Conservation (phyloP, 2,329 filamentous ascomycete genomes). For the Penicillium decumbens region DNA sequence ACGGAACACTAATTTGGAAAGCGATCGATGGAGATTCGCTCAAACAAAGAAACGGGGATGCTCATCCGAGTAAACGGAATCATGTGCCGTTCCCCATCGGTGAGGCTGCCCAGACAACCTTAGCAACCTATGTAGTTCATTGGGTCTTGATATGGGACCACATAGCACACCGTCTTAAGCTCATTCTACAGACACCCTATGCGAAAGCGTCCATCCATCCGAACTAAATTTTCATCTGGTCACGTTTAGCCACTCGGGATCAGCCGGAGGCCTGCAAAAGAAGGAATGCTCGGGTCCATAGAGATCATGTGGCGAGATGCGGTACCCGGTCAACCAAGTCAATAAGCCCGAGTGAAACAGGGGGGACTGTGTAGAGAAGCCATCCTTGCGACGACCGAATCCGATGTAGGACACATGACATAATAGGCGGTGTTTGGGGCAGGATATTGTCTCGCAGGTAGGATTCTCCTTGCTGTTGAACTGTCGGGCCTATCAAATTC, state of each 20-base stretch:
- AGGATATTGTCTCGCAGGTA: conserved; percentile 5
- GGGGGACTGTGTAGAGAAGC: background rate
- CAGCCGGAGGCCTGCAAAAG: conserved; percentile 7
- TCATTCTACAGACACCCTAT: conserved; percentile 7
- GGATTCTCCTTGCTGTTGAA: conserved; percentile 19
- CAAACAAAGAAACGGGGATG: background rate
- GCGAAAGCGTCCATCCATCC: conserved; percentile 20
- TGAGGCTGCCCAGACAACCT: background rate
- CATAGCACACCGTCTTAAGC: conserved; percentile 11
- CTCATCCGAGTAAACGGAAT: background rate
- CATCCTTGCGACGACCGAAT: conserved; percentile 8
- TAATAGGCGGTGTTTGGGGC: conserved; percentile 8
- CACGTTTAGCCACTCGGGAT: conserved; percentile 1
- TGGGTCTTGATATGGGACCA: background rate
- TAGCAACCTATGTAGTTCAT: background rate
- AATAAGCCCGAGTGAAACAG: conserved; percentile 11
- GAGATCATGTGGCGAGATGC: conserved; percentile 18
- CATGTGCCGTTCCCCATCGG: background rate
- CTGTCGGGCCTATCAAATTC: background rate
- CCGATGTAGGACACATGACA: conserved; percentile 26
- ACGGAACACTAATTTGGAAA: background rate
- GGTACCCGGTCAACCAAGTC: conserved; percentile 18
- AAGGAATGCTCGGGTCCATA: conserved; percentile 13
- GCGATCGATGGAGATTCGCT: background rate
- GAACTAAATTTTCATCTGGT: conserved; percentile 17